Evolutionary conservation across 768 basidiomycete genomes (phyloP).

Genomic region (Melanogaster broomeanus): DNA sequence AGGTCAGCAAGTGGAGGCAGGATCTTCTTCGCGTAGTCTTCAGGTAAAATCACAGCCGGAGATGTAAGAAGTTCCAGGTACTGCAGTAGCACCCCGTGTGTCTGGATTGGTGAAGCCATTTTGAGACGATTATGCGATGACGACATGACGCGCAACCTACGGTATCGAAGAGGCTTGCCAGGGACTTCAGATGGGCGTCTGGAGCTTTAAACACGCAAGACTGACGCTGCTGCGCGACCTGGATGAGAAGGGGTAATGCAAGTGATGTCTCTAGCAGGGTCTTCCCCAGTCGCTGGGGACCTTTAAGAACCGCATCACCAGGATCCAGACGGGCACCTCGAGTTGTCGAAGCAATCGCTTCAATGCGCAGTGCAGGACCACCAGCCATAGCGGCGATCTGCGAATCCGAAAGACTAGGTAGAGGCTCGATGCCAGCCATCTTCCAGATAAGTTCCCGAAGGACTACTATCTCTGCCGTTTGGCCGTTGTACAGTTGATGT

Average conservation of each 20-base stretch:
- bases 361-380: slow-evolving; percentile 82
- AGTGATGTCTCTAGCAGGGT: slow-evolving; percentile 67
- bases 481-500: slow-evolving; percentile 82
- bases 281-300: slow-evolving; percentile 66
- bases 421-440: slow-evolving; percentile 92
- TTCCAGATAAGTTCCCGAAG: slow-evolving; percentile 92
- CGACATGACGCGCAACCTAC: slow-evolving; percentile 49
- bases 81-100: slow-evolving; percentile 89
- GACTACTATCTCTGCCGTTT: slow-evolving; percentile 87
- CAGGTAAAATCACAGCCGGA: slow-evolving; percentile 61
- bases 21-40: slow-evolving; percentile 73
- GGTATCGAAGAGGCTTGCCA: slow-evolving; percentile 86
- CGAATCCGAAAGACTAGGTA: slow-evolving; percentile 85
- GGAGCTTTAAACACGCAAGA: slow-evolving; percentile 75
- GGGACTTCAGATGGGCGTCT: slow-evolving; percentile 80
- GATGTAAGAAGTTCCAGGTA: slow-evolving; percentile 87
- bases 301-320: slow-evolving; percentile 61
- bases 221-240: slow-evolving; percentile 90
- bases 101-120: slow-evolving; percentile 48
- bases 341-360: slow-evolving; percentile 79
- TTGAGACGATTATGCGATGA: slow-evolving; percentile 19
- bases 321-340: slow-evolving; percentile 76
- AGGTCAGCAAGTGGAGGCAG: slow-evolving; percentile 78
- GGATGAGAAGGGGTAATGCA: slow-evolving; percentile 87
- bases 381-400: slow-evolving; percentile 92